Evolutionary conservation across 2,329 filamentous ascomycete species (phyloP), one percentile per base, ranked within the genome.

Genomic region (Zasmidium angulare): DNA sequence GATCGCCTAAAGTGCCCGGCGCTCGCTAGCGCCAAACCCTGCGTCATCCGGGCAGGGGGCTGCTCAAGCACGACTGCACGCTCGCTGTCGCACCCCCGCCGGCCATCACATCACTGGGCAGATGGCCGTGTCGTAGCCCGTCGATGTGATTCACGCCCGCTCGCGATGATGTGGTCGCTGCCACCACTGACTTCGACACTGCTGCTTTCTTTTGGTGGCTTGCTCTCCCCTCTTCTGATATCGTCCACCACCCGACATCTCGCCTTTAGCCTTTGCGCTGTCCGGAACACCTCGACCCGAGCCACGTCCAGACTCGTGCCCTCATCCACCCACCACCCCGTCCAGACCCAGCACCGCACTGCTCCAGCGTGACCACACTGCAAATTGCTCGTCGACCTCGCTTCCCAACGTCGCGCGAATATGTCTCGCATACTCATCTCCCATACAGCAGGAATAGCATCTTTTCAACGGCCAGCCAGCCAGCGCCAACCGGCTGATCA

Each of bases 211-310:
- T 6, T 29, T 29, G 26, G 6, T 29, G 26, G 26, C 26, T 4
- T 29, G 26, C 26, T 4, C 26, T 11, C 11, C 11, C 26, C 26
- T 11, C 26, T 29, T 11, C n/a, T n/a, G n/a, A n/a, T n/a, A n/a
- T n/a, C n/a, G n/a, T n/a, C n/a, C n/a, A n/a, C n/a, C n/a, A n/a
- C n/a, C n/a, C n/a, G n/a, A n/a, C n/a, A n/a, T n/a, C n/a, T n/a
- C 26, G 26, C 26, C 6, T 29, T 29, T 29, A 29, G 11, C 26
- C 50, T 58, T 58, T 40, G 46, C 50, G 46, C 56, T 29, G 49
- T 22, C 57, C 52, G 58, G 53, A 53, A 52, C 43, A 53, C 58
- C 20, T 21, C 24, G 20, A 49, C 48, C 58, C 58, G 58, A 60
- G 49, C 58, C 58, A 60, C 21, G 23, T 22, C 23, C 29, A 12